phyloP scores from a whole-genome alignment of 2,329 filamentous ascomycete species.

The Fusarium graminum region DNA sequence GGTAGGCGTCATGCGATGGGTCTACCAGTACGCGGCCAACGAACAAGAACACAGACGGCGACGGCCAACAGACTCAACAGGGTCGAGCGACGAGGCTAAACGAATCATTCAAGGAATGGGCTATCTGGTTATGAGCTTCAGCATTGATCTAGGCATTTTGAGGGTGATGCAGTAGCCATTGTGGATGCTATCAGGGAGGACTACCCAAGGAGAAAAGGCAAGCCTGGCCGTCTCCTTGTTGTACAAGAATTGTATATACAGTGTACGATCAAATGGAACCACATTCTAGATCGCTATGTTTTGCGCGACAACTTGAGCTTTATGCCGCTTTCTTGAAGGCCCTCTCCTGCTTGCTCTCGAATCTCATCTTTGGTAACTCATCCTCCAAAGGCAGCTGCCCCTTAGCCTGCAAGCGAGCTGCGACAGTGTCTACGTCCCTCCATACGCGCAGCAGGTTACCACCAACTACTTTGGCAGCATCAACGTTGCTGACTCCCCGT shows the following conservation, averaged over 20 bases:
- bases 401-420: conserved; percentile 71
- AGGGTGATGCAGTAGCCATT: conserved; percentile 7
- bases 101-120: conserved; percentile 1
- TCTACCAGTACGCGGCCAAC: conserved; percentile 90
- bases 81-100: conserved; percentile 58
- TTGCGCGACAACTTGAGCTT: conserved; percentile 5
- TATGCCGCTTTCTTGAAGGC: conserved; percentile 12
- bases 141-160: neutral
- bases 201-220: conserved; percentile 12
- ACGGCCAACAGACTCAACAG: conserved; percentile 73
- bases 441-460: conserved; percentile 88
- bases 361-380: conserved; percentile 50
- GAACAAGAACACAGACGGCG: conserved; percentile 79
- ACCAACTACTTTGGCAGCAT: conserved; percentile 81
- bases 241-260: conserved; percentile 52
- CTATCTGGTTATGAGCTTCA: neutral
- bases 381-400: conserved; percentile 69
- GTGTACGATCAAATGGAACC: conserved; percentile 48
- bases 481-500: conserved; percentile 78
- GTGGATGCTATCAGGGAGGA: conserved; percentile 6
- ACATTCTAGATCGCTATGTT: conserved; percentile 21
- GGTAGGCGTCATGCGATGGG: conserved; percentile 93
- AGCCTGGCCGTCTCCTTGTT: conserved; percentile 36
- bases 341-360: conserved; percentile 22
- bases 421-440: conserved; percentile 81